Base-by-base conservation (phyloP, 441 rosid genomes). In the Brassica hybrid region DNA sequence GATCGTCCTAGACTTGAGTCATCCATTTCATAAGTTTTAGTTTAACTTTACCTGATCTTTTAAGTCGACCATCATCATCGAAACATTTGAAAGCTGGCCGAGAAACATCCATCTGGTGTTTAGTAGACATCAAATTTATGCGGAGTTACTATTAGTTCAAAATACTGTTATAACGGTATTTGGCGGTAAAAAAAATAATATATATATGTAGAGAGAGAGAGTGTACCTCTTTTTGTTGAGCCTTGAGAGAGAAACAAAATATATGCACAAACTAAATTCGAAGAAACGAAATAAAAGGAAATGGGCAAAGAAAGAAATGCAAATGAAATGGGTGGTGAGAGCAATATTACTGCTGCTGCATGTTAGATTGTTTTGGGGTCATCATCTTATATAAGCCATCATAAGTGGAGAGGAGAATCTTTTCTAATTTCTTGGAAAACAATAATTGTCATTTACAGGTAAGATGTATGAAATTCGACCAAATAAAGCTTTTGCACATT, bases 1-100 rank as follows among this genome's bases (percentile, higher is more conserved):
- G 10, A 50, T 50, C 32, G 17, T 17, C 56, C 10, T 32, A 38
- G 7, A 23, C 41, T 8, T 13, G 17, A 43, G 67, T 27, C 73
- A 59, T 13, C 9, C 73, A 17, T 25, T 67, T 58, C 7, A 58
- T 43, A 38, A 18, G 72, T 41, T 7, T 5, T 9, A 4, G 16
- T 56, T 11, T 17, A 75, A 12, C 1, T 25, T 56, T 77, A 93
- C 98, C 98, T 7, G 94, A 89, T 80, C 98, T 71, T 71, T 86
- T 90, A 69, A 80, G 90, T 11, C 88, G 88, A 5, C 93, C 94
- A 52, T 93, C 98, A 14, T 93, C 97, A 61, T 93, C 97, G 36
- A 82, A 86, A 79, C 87, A 88, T 63, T 90, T 84, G 80, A 90
- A 86, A 79, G 75, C 88, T 38, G 71, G 76, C 57, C 59, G 84